Conservation (phyloP, 495 filamentous ascomycete genomes). For the Xylaria curta region DNA sequence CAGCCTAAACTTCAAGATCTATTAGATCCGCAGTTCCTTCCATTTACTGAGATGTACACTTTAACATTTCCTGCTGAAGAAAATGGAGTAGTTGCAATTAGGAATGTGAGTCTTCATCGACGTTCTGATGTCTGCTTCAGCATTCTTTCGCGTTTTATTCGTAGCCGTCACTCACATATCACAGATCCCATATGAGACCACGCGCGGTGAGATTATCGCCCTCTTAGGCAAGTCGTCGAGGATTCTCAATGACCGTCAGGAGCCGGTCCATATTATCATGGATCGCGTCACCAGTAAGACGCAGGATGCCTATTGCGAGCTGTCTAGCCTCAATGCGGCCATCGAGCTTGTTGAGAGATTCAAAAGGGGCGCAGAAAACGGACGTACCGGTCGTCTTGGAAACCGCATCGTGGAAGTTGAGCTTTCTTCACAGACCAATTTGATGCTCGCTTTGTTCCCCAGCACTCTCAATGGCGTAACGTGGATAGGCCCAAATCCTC, state of each 20-base stretch:
- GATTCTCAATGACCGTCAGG: conserved; percentile 61
- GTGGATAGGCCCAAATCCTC: conserved; percentile 62
- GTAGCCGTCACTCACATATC: conserved; percentile 19
- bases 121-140: too few species aligned
- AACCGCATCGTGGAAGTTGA: conserved; percentile 68
- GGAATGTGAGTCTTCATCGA: conserved; percentile 20
- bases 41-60: conserved; percentile 1
- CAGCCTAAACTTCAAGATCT: conserved; percentile 7
- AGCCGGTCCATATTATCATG: conserved; percentile 83
- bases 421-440: conserved; percentile 62
- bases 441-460: conserved; percentile 74
- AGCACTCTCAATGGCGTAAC: conserved; percentile 62
- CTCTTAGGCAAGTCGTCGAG: conserved; percentile 72
- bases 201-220: conserved; percentile 69
- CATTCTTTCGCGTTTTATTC: not conserved
- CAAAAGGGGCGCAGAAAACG: conserved; percentile 41
- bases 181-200: conserved; percentile 73
- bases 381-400: conserved; percentile 63
- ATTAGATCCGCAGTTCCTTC: conserved; percentile 9
- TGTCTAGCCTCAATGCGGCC: conserved; percentile 62
- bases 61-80: not conserved
- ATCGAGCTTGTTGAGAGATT: conserved; percentile 57
- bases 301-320: conserved; percentile 76
- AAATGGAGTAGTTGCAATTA: conserved; percentile 14
- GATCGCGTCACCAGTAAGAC: conserved; percentile 80